Conservation (phyloP, 2,329 filamentous ascomycete genomes). For the Phyllosticta citribraziliensis region DNA sequence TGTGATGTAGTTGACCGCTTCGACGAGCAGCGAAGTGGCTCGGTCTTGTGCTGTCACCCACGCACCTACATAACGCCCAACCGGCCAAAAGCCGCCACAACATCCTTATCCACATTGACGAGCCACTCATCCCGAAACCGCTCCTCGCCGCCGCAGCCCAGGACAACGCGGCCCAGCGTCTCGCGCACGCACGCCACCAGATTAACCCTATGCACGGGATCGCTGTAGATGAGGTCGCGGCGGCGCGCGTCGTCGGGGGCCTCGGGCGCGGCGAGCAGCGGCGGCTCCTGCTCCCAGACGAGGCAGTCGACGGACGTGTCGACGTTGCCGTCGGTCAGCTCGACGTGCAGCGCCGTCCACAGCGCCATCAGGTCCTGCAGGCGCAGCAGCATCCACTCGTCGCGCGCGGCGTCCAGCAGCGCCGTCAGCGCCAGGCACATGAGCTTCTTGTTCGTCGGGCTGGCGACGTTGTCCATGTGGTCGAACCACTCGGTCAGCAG, state of each 20-base stretch:
- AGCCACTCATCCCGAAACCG: slow-evolving; percentile 59
- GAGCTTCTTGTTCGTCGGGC: slow-evolving; percentile 58
- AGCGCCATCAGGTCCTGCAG: slow-evolving; percentile 66
- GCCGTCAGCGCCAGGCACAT: slow-evolving; percentile 64
- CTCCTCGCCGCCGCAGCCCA: slow-evolving; percentile 52
- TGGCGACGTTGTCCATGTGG: slow-evolving; percentile 58
- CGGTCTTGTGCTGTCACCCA: too few species aligned
- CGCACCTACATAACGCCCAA: slow-evolving; percentile 24
- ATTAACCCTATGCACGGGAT: slow-evolving; percentile 59
- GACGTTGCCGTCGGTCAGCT: slow-evolving; percentile 53
- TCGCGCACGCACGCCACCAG: slow-evolving; percentile 55
- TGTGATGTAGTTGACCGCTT: too few species aligned
- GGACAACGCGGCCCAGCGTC: slow-evolving; percentile 50
- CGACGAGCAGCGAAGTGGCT: too few species aligned
- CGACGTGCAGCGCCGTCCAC: slow-evolving; percentile 62
- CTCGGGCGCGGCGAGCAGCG: slow-evolving; percentile 22
- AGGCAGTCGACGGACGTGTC: slow-evolving; percentile 33
- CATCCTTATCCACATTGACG: slow-evolving; percentile 64
- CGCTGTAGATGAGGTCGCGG: slow-evolving; percentile 45
- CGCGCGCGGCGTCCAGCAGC: slow-evolving; percentile 55
- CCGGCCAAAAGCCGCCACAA: slow-evolving; percentile 52
- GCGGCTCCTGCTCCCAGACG: slow-evolving; percentile 28
- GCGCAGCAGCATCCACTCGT: slow-evolving; percentile 46
- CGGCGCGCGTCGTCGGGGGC: slow-evolving; percentile 36
- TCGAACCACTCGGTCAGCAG: slow-evolving; percentile 54